Evolutionary conservation across 148 eudicot genomes (phyloP).

Genomic region (Vaccinium macrocarpon): DNA sequence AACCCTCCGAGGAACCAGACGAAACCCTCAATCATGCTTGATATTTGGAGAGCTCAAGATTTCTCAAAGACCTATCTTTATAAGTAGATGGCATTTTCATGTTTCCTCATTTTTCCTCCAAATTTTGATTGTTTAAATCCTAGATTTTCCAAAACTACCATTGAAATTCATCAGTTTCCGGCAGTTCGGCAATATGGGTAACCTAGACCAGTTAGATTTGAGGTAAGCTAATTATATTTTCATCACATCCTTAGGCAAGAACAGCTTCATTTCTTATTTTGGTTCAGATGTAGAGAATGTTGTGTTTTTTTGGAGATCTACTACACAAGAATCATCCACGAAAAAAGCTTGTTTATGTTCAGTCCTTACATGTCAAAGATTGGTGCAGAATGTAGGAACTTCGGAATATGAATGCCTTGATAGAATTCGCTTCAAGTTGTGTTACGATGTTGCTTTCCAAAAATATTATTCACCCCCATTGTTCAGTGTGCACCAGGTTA

Average conservation of each 20-base stretch:
- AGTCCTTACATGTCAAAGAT: not conserved
- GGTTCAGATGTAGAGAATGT: too few relatives aligned
- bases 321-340: too few relatives aligned
- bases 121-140: not conserved
- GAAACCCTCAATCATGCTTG: conserved; percentile 15
- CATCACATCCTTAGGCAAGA: not conserved
- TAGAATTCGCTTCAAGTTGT: too few relatives aligned
- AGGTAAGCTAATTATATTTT: not conserved
- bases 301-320: too few relatives aligned
- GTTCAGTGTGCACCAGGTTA: too few relatives aligned
- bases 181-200: not conserved
- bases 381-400: too few relatives aligned
- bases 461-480: too few relatives aligned
- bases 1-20: conserved; percentile 22
- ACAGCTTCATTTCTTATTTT: too few relatives aligned
- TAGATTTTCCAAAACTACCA: not conserved
- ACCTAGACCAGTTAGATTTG: not conserved
- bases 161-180: not conserved
- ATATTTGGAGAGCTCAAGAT: not conserved
- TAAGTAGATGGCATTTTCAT: not conserved
- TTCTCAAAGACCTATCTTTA: not conserved
- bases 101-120: not conserved
- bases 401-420: too few relatives aligned
- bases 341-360: not conserved
- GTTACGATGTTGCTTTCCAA: too few relatives aligned